phyloP scores from a whole-genome alignment of 139 green algal genomes.

The Picocystis salinarum region DNA sequence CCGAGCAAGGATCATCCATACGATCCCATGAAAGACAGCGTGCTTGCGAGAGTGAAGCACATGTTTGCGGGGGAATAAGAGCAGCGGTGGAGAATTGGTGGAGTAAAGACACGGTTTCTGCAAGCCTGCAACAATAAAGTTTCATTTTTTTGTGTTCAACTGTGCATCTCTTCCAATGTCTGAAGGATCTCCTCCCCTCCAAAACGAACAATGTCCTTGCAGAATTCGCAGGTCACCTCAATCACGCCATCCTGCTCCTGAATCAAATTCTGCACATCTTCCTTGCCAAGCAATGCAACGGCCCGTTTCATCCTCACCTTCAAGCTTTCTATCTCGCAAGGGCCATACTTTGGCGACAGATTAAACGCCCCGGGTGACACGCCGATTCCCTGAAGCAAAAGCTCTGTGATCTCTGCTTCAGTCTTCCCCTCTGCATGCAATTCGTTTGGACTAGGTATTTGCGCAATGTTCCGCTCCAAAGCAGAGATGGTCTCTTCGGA shows the following conservation, averaged over 20 bases:
- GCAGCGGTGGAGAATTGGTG: too few relatives aligned
- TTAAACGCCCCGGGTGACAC: constrained; percentile 18
- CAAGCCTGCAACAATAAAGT: too few relatives aligned
- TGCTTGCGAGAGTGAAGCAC: constrained; percentile 71
- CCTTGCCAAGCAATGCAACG: constrained; percentile 8
- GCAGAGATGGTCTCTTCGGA: constrained; percentile 57
- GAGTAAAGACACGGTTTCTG: too few relatives aligned
- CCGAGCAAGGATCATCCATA: constrained; percentile 79
- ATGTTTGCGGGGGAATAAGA: constrained; percentile 49
- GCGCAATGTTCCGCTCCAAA: constrained; percentile 53
- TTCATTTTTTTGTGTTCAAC: too few relatives aligned
- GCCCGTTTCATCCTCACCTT: constrained; percentile 36
- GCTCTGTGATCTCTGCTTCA: constrained; percentile 32
- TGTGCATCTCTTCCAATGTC: too few relatives aligned
- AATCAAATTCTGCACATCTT: constrained; percentile 39
- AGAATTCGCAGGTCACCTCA: constrained; percentile 36
- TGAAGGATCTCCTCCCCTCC: too few relatives aligned
- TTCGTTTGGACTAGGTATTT: constrained; percentile 31
- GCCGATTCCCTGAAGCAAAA: constrained; percentile 43
- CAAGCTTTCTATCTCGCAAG: constrained; percentile 37
- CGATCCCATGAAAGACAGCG: constrained; percentile 77
- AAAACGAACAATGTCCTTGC: too few relatives aligned
- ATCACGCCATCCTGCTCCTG: constrained; percentile 54
- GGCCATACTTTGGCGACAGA: constrained; percentile 35
- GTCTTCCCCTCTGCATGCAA: constrained; percentile 38